Conservation (phyloP, 257 asterid species). For the Sherardia arvensis region DNA sequence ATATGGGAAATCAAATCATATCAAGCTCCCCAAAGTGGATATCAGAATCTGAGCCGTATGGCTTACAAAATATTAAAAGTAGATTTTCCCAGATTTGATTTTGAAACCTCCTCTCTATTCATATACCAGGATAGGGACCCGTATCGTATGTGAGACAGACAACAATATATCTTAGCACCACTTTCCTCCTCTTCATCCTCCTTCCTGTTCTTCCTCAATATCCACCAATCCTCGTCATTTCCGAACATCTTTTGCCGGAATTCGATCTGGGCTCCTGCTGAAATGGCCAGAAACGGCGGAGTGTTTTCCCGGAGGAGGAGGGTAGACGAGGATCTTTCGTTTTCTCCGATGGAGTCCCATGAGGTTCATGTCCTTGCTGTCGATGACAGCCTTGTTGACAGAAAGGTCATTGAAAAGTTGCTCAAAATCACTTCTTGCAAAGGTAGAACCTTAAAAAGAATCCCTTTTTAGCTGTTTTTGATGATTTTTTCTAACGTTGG, state of each 20-base stretch:
- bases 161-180: constrained; percentile 4
- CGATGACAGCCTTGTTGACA: constrained; percentile 31
- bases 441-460: constrained; percentile 15
- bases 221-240: background rate
- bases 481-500: no score
- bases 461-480: no score
- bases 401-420: constrained; percentile 31
- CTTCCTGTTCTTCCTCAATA: background rate
- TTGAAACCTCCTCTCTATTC: constrained; percentile 15
- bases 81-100: constrained; percentile 27
- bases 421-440: constrained; percentile 33
- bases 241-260: background rate
- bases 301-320: constrained; percentile 24
- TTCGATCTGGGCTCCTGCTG: constrained; percentile 9
- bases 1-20: constrained; percentile 18
- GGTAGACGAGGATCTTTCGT: constrained; percentile 12
- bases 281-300: constrained; percentile 22
- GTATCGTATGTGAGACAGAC: constrained; percentile 14
- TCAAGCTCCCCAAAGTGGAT: constrained; percentile 24
- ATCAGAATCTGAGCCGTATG: constrained; percentile 25
- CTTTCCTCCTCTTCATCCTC: background rate
- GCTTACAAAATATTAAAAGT: constrained; percentile 19
- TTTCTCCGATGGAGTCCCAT: constrained; percentile 9
- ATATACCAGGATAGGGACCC: constrained; percentile 14
- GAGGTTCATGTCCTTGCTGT: constrained; percentile 37